Evolutionary conservation across 345 rosid genomes (phyloP).

Genomic region (Limnanthes douglasii): DNA sequence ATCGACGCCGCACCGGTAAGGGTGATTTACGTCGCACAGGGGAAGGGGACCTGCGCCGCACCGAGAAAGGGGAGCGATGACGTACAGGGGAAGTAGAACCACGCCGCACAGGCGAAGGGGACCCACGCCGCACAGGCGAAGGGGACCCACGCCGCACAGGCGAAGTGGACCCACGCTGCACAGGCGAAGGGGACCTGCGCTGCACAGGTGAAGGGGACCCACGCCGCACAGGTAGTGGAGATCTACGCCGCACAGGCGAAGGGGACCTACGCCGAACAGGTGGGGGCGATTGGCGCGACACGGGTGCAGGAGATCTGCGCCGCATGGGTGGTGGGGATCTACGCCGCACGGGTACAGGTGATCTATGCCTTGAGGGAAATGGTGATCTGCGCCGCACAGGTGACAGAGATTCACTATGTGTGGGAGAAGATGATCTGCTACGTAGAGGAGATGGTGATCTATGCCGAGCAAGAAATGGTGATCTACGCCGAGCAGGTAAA

Average conservation of each 20-base stretch:
- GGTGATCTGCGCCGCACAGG: slow-evolving; percentile 16
- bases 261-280: background rate
- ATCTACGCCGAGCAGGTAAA: slow-evolving; percentile 13
- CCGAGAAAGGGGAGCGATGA: slow-evolving; percentile 11
- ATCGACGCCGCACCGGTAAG: slow-evolving; percentile 10
- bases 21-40: slow-evolving; percentile 8
- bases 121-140: slow-evolving; percentile 13
- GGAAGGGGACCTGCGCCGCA: slow-evolving; percentile 11
- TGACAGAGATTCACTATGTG: no score
- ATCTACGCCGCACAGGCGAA: slow-evolving; percentile 10
- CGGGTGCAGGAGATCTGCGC: slow-evolving; percentile 18
- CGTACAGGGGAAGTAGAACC: slow-evolving; percentile 8
- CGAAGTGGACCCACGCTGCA: slow-evolving; percentile 15
- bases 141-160: slow-evolving; percentile 17
- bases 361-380: slow-evolving; percentile 1
- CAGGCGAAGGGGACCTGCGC: slow-evolving; percentile 15
- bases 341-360: slow-evolving; percentile 4
- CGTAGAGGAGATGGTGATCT: slow-evolving; percentile 28
- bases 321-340: slow-evolving; percentile 14
- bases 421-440: slow-evolving; percentile 20
- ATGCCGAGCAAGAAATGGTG: slow-evolving; percentile 16
- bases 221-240: slow-evolving; percentile 11
- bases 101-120: slow-evolving; percentile 4
- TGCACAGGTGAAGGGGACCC: slow-evolving; percentile 14
- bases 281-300: slow-evolving; percentile 11